phyloP scores from a whole-genome alignment of 306 rosid genomes.

The Vigna mungo region DNA sequence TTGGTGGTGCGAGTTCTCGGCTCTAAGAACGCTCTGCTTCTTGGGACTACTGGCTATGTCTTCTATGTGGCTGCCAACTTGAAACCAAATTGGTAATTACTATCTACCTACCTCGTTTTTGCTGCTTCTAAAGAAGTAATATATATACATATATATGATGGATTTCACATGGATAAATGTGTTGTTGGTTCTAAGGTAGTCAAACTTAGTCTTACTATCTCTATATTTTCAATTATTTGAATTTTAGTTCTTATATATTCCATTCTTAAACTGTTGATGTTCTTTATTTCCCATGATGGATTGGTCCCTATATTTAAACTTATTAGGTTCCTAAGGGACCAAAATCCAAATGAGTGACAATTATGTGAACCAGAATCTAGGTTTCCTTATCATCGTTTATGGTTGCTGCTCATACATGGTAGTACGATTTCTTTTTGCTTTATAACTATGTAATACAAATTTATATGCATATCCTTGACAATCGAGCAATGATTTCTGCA shows the following conservation, averaged over 20 bases:
- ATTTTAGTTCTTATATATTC: neutral
- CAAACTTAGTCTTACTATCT: neutral
- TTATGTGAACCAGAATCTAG: conserved; percentile 18
- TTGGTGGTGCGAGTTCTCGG: conserved; percentile 78
- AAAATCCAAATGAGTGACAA: conserved; percentile 10
- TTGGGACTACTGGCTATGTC: conserved; percentile 91
- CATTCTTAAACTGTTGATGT: neutral
- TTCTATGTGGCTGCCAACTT: conserved; percentile 88
- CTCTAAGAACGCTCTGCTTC: conserved; percentile 78
- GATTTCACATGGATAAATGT: neutral
- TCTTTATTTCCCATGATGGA: neutral
- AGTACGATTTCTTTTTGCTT: conserved; percentile 28
- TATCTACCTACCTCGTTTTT: neutral
- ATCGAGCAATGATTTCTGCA: conserved; percentile 34
- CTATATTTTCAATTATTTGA: too few species aligned
- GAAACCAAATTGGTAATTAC: conserved; percentile 76
- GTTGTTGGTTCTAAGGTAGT: neutral
- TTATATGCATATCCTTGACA: too few species aligned
- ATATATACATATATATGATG: neutral
- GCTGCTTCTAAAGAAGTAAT: too few species aligned
- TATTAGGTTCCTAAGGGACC: neutral
- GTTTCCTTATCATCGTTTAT: conserved; percentile 2
- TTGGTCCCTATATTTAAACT: conserved; percentile 1
- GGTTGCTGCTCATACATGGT: conserved; percentile 5
- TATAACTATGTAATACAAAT: neutral